phyloP scores from a whole-genome alignment of 1,284 basidiomycete genomes.

The Rhodotorula glutinis region DNA sequence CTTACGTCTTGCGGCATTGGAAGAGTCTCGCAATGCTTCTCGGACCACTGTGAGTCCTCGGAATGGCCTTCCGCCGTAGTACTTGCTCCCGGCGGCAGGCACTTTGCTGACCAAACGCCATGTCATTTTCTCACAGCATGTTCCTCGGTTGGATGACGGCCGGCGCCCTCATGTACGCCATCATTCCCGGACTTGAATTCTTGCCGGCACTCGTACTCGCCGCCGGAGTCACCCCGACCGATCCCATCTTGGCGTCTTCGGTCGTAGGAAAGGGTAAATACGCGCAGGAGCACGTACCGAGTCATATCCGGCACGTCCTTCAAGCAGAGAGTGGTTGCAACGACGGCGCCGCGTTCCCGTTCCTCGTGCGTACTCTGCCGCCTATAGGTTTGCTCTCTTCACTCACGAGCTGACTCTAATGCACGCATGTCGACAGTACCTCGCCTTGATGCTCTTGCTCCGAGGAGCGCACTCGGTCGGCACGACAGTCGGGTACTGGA shows the following conservation, averaged over 20 bases:
- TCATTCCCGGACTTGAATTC: conserved; percentile 82
- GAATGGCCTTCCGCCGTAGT: no score
- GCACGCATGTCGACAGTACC: conserved; percentile 54
- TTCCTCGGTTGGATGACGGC: conserved; percentile 44
- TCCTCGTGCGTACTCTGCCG: conserved; percentile 55
- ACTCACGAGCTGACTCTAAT: not conserved
- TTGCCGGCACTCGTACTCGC: conserved; percentile 82
- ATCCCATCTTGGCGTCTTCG: conserved; percentile 63
- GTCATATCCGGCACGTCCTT: conserved; percentile 89
- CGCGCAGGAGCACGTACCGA: conserved; percentile 96
- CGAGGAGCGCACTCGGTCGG: conserved; percentile 65
- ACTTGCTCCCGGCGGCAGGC: no score
- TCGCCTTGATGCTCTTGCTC: conserved; percentile 83
- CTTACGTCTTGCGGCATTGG: conserved; percentile 90
- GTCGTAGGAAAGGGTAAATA: conserved; percentile 89
- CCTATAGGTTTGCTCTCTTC: not conserved
- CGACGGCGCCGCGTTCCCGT: conserved; percentile 91
- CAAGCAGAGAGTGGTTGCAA: conserved; percentile 76
- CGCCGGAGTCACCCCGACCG: conserved; percentile 93
- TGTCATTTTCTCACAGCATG: conserved; percentile 37
- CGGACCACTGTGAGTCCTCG: conserved; percentile 45
- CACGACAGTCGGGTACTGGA: conserved; percentile 63
- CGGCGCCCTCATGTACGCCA: conserved; percentile 70
- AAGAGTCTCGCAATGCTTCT: conserved; percentile 80
- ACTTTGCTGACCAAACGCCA: no score